These are phyloP conservation scores for Hortaea sp. DNA, from an alignment of 2,329 filamentous ascomycete species.

Conservation along the genomic window DNA sequence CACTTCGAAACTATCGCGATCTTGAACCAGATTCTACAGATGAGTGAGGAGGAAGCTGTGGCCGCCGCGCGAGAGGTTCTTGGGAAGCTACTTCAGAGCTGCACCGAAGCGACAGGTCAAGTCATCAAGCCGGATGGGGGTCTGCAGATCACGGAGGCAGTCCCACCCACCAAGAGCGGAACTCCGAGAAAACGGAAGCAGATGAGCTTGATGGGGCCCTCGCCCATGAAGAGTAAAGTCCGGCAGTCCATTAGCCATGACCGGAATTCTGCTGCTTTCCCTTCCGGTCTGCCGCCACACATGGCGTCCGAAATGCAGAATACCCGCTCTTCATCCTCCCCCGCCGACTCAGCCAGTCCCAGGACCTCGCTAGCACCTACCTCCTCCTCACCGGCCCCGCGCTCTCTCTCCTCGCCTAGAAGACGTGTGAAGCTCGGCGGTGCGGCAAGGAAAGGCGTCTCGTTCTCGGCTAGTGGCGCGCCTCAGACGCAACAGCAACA, in stretches of 20 bases:
- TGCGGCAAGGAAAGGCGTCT: conserved; percentile 58
- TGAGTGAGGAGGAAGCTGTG: conserved; percentile 77
- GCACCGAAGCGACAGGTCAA: conserved; percentile 64
- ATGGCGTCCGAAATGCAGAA: conserved; percentile 12
- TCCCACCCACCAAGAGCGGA: conserved; percentile 60
- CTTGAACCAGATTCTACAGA: conserved; percentile 67
- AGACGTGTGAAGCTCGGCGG: conserved; percentile 52
- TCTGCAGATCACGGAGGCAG: conserved; percentile 50
- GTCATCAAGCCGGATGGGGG: conserved; percentile 83
- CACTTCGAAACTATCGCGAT: conserved; percentile 88
- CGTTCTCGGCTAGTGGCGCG: conserved; percentile 11
- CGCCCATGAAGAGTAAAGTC: conserved; percentile 38
- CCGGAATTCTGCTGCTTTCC: conserved; percentile 42
- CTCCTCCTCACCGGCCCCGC: not conserved
- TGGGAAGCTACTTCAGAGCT: conserved; percentile 65
- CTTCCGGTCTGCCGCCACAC: conserved; percentile 16
- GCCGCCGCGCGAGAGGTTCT: conserved; percentile 69
- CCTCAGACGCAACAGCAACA: too few relatives aligned
- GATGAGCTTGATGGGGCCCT: conserved; percentile 36
- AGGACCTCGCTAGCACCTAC: too few relatives aligned
- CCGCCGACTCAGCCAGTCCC: too few relatives aligned
- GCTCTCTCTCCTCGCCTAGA: conserved; percentile 65
- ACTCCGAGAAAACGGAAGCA: conserved; percentile 64
- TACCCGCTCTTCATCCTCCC: conserved; percentile 4
- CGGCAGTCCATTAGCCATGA: conserved; percentile 31